A percentile compares a stretch with the other conserved stretches of the same genome.
Evolutionary conservation across 768 basidiomycete species (phyloP).

Genomic region (Hericium coralloides): DNA sequence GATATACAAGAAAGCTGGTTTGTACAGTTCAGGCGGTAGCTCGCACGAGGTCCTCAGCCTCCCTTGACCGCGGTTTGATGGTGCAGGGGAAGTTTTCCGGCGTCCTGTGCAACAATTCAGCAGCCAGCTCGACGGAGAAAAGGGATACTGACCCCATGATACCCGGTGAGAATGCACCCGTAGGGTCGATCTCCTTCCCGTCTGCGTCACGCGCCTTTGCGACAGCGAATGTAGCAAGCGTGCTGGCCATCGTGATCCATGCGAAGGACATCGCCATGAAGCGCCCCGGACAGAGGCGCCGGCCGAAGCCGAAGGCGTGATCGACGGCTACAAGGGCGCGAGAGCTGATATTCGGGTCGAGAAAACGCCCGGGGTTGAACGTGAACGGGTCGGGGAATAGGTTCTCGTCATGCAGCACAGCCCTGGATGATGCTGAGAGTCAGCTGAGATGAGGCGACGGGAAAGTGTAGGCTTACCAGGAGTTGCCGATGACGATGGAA

Average conservation of each 20-base stretch:
- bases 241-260: constrained; percentile 13
- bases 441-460: neutral
- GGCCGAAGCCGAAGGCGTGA: constrained; percentile 17
- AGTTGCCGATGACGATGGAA: constrained; percentile 12
- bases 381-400: constrained; percentile 20
- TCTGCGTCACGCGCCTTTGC: constrained; percentile 8
- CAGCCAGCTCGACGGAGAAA: neutral
- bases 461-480: constrained; percentile 5
- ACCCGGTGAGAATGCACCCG: constrained; percentile 9
- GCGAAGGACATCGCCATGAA: constrained; percentile 14
- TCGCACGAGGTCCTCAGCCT: constrained; percentile 9
- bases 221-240: constrained; percentile 11
- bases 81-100: constrained; percentile 12
- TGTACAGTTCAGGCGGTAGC: constrained; percentile 1
- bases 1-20: neutral
- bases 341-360: constrained; percentile 6
- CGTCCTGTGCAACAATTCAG: constrained; percentile 1
- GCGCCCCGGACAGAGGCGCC: constrained; percentile 15
- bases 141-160: constrained; percentile 10
- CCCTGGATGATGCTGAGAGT: constrained; percentile 1
- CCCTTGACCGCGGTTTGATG: constrained; percentile 10
- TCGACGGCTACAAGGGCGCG: constrained; percentile 7
- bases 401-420: constrained; percentile 19
- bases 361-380: constrained; percentile 23
- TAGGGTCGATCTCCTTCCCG: constrained; percentile 11